Base-by-base conservation (phyloP, 352 stramenopile species). In the Globisporangium canariense region DNA sequence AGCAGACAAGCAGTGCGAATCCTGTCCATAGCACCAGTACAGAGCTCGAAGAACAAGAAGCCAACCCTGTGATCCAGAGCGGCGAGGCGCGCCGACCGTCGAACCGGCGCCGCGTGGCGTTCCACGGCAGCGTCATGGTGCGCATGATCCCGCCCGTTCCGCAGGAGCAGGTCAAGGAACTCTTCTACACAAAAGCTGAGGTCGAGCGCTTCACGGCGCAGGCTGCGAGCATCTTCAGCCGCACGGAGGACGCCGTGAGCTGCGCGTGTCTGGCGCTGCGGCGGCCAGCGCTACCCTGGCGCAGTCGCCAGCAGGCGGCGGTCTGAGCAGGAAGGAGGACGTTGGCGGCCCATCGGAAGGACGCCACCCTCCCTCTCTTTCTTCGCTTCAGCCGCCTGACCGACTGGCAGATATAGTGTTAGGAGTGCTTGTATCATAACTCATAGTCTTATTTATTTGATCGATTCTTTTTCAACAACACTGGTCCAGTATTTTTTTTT, bases 141-240 rank as follows among this genome's bases (percentile, higher is more conserved):
- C 75, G 81, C 32, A 82, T 73, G 11, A 90, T 90, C 64, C 81
- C 81, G 22, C 68, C 68, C 1, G 64, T 90, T 1, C 64, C 67
- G 7, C 70, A 81, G 46, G 76, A 88, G 43, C 70, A 87, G 50
- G 68, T 84, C 30, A 52, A 67, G 8, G 72, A 88, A 60, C 76
- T 90, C 9, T 90, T 88, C 53, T 90, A 90, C 71, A 85, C 67
- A 56, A 77, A 76, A 34, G 73, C 85, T 45, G 81, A 90, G 16
- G 79, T 90, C 57, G 74, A 79, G 50, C 76, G 71, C 56, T 90
- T 90, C 67, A 83, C 78, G 49, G 71, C 74, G 45, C 77, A 81
- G 45, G 79, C 81, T 1, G 69, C 72, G 2, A 90, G 78, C 68
- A 53, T 90, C 14, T 49, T 70, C 22, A 70, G 70, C 38, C 81